Base-by-base conservation (phyloP, 148 eudicot genomes). In the Rhododendron molle region DNA sequence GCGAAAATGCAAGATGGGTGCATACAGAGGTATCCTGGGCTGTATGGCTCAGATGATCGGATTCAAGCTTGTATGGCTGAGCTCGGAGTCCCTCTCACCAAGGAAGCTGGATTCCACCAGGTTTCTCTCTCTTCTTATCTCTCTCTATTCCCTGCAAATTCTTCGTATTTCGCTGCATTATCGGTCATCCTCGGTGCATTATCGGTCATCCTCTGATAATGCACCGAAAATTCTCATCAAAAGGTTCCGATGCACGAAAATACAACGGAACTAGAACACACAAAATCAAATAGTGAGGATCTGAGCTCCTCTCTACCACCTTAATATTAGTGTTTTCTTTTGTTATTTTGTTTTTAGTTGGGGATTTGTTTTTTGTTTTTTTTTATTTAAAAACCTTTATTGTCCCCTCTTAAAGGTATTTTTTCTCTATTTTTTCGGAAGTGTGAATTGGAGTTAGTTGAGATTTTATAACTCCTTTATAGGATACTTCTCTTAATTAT, bases 51-150 rank as follows among this genome's bases (percentile, higher is more conserved):
- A 3, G 96, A 93, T 88, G 94, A 93, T 87, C 89, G 96, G 81
- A 89, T 93, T 9, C 93, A 91, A 5, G 94, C 96, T 87, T 93
- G 96, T 89, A 80, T 92, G 88, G 80, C 93, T 0, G 96, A 93
- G 82, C 89, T 91, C 14, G 96, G 96, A 73, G 96, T 93, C 73
- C 95, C 96, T 62, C 91, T 94, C 16, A 91, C 92, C 36, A 90
- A 80, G 50, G 93, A 94, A 50, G 83, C 85, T 40, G 96, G 96
- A 7, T 94, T 94, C 85, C 96, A 94, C 73, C 96, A 94, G 96
- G 96, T 92, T 73, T 47, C 3, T 21, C 78, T 73, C 28, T 26
- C 12, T 23, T 12, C 20, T 76, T 50, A 49, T 77, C 4, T 60
- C 58, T 81, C 2, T 76, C 40, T 50, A 23, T 26, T 46, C 7